phyloP scores from a whole-genome alignment of 352 stramenopile genomes.

The Globisporangium mamillatum region DNA sequence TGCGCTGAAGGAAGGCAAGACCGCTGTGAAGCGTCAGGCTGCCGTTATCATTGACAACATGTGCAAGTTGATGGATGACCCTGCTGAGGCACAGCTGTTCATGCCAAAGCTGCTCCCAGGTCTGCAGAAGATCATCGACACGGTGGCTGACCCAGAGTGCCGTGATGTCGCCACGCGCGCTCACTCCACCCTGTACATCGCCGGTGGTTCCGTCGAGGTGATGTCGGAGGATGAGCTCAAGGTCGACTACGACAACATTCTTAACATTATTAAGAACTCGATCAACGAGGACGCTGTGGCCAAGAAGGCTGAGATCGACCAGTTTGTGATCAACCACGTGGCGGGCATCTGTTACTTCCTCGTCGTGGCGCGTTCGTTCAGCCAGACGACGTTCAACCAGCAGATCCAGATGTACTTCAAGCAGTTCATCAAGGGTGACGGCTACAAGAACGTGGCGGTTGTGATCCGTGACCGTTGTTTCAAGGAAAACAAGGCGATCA shows the following conservation, averaged over 20 bases:
- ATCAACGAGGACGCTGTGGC: slow-evolving; percentile 70
- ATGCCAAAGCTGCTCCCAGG: slow-evolving; percentile 96
- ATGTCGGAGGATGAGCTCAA: slow-evolving; percentile 87
- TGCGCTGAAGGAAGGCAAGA: slow-evolving; percentile 95
- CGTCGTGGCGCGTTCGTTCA: slow-evolving; percentile 91
- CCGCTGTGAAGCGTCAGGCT: slow-evolving; percentile 95
- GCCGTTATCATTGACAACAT: slow-evolving; percentile 99
- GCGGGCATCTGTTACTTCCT: slow-evolving; percentile 84
- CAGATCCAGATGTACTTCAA: slow-evolving; percentile 90
- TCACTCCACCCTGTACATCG: slow-evolving; percentile 93
- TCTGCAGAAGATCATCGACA: slow-evolving; percentile 95
- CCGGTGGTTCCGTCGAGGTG: slow-evolving; percentile 91
- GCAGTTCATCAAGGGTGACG: slow-evolving; percentile 61
- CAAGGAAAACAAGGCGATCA: slow-evolving; percentile 90
- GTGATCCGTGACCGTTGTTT: slow-evolving; percentile 84
- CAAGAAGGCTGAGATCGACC: slow-evolving; percentile 88
- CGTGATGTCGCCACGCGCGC: slow-evolving; percentile 94
- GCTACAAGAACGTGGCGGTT: slow-evolving; percentile 62
- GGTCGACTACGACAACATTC: slow-evolving; percentile 86
- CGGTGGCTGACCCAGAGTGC: slow-evolving; percentile 96
- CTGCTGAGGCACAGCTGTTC: slow-evolving; percentile 96
- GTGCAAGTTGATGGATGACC: slow-evolving; percentile 98
- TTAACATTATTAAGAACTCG: slow-evolving; percentile 76
- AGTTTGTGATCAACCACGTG: slow-evolving; percentile 89
- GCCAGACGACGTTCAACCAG: slow-evolving; percentile 93